Conservation (phyloP, 306 rosid genomes). For the Lathyrus oleraceus region DNA sequence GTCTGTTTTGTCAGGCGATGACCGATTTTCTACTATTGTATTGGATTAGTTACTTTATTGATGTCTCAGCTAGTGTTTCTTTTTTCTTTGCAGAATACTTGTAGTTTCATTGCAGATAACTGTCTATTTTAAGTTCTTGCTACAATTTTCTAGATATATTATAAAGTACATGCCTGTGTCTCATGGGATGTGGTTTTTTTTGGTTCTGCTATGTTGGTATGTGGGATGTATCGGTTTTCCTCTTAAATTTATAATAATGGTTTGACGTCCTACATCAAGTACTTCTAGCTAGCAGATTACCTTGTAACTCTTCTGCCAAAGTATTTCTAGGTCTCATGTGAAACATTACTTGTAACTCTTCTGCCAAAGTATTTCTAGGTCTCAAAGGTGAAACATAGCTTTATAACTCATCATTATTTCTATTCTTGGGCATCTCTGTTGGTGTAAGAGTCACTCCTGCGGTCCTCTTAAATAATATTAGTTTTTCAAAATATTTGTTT, state of each 20-base stretch:
- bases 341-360: not conserved
- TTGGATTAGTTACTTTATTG: conserved; percentile 69
- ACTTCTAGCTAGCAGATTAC: not conserved
- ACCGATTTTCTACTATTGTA: conserved; percentile 69
- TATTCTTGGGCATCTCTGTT: too few relatives aligned
- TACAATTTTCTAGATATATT: conserved; percentile 52
- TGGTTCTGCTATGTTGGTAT: not conserved
- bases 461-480: too few relatives aligned
- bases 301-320: not conserved
- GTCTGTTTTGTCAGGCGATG: conserved; percentile 70
- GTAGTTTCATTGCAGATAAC: conserved; percentile 52
- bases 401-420: too few relatives aligned
- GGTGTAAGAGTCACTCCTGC: too few relatives aligned
- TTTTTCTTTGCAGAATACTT: conserved; percentile 43
- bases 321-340: not conserved
- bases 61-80: conserved; percentile 50
- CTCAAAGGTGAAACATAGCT: not conserved
- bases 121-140: conserved; percentile 40
- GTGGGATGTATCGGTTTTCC: too few relatives aligned
- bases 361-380: not conserved
- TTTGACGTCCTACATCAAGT: not conserved
- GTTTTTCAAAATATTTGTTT: too few relatives aligned
- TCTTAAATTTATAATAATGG: too few relatives aligned
- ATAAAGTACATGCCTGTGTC: conserved; percentile 57
- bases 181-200: conserved; percentile 66